A percentile compares a stretch with the other conserved stretches of the same genome.
Conservation (phyloP, 2,329 filamentous ascomycete species). For the Aspergillus persii region DNA sequence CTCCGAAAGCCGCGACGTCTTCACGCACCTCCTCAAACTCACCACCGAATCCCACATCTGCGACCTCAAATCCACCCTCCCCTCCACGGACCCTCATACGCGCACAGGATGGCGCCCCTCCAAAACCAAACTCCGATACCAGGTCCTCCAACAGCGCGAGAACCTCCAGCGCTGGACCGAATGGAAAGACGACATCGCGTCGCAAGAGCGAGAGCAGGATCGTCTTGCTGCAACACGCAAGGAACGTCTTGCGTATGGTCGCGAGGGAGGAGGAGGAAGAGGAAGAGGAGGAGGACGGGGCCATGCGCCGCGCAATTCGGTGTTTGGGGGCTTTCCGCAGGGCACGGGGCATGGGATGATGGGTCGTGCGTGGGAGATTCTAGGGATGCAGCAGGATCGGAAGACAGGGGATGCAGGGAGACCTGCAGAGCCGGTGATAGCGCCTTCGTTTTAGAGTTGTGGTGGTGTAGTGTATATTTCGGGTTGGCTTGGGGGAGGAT, state of each 20-base stretch:
- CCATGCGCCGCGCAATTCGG: conserved; percentile 25
- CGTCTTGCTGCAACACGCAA: conserved; percentile 34
- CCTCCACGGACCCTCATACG: conserved; percentile 20
- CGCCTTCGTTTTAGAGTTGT: conserved; percentile 6
- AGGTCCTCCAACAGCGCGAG: conserved; percentile 45
- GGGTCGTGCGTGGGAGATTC: conserved; percentile 41
- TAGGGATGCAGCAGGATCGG: conserved; percentile 38
- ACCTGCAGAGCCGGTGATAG: conserved; percentile 16
- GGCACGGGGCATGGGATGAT: conserved; percentile 40
- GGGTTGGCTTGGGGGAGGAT: no score
- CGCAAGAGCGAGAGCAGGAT: conserved; percentile 37
- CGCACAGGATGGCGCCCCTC: conserved; percentile 41
- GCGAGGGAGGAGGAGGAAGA: conserved; percentile 18
- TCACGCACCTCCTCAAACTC: conserved; percentile 42
- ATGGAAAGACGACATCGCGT: conserved; percentile 43
- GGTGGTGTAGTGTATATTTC: neutral
- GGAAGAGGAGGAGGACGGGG: conserved; percentile 21
- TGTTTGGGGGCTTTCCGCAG: conserved; percentile 32
- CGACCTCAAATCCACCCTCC: conserved; percentile 37
- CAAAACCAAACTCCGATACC: conserved; percentile 44
- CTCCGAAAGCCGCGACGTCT: conserved; percentile 43
- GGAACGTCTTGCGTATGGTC: conserved; percentile 25
- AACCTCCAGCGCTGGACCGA: conserved; percentile 47
- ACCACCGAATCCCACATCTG: conserved; percentile 41
- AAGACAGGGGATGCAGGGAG: conserved; percentile 20